Percentiles rank a stretch among this genome's conserved stretches.
Conservation (phyloP, 257 asterid genomes). For the Solanum neorickii region DNA sequence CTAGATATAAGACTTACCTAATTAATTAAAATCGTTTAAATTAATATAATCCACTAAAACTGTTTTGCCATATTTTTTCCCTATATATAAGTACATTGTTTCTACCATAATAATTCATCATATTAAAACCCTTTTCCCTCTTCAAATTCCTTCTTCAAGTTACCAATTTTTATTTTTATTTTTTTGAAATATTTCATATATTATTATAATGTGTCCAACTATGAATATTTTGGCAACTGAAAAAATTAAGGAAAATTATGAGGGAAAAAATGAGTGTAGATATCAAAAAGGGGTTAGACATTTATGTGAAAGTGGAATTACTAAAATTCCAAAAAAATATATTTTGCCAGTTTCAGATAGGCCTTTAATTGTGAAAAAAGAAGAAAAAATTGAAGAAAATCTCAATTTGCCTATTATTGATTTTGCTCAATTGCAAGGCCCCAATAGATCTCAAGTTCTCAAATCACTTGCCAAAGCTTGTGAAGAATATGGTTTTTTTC, state of each 20-base stretch:
- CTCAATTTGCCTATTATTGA: constrained; percentile 22
- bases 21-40: neutral
- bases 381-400: neutral
- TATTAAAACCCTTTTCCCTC: neutral
- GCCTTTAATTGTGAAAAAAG: neutral
- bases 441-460: constrained; percentile 12
- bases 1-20: neutral
- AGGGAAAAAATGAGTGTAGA: neutral
- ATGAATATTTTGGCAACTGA: neutral
- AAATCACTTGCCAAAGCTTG: constrained; percentile 17
- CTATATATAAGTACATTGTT: neutral
- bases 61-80: neutral
- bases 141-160: neutral
- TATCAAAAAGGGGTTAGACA: constrained; percentile 21
- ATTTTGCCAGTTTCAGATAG: constrained; percentile 15
- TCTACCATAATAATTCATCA: neutral
- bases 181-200: neutral
- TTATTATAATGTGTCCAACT: neutral
- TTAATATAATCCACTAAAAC: neutral
- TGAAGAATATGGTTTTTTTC: constrained; percentile 22
- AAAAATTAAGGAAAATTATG: neutral
- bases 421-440: constrained; percentile 15
- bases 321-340: constrained; percentile 16
- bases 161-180: neutral
- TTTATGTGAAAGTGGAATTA: constrained; percentile 7